Evolutionary conservation across 116 monocot genomes (phyloP).

Genomic region (Trichopus zeylanicus): DNA sequence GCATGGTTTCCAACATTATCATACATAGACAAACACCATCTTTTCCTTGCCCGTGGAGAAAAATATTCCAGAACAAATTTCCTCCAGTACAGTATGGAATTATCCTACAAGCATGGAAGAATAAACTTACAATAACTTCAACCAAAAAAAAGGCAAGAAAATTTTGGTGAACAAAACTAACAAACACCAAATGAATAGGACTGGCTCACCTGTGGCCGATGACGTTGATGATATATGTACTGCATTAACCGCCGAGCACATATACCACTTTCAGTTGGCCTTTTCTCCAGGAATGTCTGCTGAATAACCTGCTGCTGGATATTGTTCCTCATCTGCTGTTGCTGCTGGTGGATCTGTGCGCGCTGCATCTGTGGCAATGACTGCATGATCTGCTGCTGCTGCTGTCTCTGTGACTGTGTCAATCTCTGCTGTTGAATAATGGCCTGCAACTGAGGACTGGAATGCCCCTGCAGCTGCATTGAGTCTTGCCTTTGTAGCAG

Average conservation of each 20-base stretch:
- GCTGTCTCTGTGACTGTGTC: constrained; percentile 41
- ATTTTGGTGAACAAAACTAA: too few relatives aligned
- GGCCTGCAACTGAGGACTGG: constrained; percentile 61
- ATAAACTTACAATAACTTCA: too few relatives aligned
- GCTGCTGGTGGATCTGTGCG: constrained; percentile 39
- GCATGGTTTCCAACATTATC: constrained; percentile 61
- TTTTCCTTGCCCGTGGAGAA: constrained; percentile 77
- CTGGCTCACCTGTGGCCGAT: constrained; percentile 57
- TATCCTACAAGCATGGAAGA: constrained; percentile 69
- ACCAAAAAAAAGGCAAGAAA: too few relatives aligned
- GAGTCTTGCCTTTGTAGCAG: constrained; percentile 60
- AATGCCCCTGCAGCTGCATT: constrained; percentile 35
- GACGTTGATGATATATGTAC: constrained; percentile 61
- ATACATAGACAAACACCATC: constrained; percentile 84
- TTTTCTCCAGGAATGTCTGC: constrained; percentile 24
- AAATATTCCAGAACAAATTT: constrained; percentile 90
- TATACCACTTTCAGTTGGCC: constrained; percentile 51
- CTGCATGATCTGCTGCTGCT: constrained; percentile 61
- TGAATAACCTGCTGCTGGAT: constrained; percentile 40
- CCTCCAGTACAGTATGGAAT: constrained; percentile 86
- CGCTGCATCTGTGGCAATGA: constrained; percentile 51
- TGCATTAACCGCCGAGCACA: constrained; percentile 69
- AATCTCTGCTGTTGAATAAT: constrained; percentile 66
- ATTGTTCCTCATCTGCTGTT: constrained; percentile 46
- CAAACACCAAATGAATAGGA: background rate